Evolutionary conservation across 495 filamentous ascomycete genomes (phyloP), one percentile per base, ranked within the genome.

Genomic region (Chaetomium fimeti): DNA sequence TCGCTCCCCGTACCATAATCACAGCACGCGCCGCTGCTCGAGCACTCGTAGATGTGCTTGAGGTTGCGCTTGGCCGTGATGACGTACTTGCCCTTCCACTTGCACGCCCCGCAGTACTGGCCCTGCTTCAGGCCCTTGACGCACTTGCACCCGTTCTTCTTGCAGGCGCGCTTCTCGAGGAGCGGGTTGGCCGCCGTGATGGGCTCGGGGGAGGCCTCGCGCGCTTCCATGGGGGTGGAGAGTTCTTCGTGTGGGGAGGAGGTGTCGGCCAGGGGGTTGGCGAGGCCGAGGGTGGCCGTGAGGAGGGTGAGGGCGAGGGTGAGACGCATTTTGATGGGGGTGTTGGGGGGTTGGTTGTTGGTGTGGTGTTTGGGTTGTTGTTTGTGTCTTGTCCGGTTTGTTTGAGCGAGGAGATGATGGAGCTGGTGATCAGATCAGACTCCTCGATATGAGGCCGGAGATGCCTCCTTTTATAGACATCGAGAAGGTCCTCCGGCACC

Each of bases 41-140:
- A 68, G 47, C 66, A 68, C 60, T 68, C 66, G 42, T 65, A 68
- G n/a, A 68, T 59, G 38, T 68, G 62, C 20, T 65, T 40, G 47
- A 18, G 25, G 13, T 54, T 20, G 15, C 62, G 59, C 62, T 68
- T 65, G 12, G 51, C 56, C 27, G 62, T 55, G 38, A 68, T 64
- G 28, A 65, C 63, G n/a, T 49, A 65, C 15, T 43, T 36, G 36
- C 59, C 60, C n/a, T 36, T 28, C 62, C 52, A 59, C 4, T 36
- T 27, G 32, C 66, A 68, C 38, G 42, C 52, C 29, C 62, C 62
- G 59, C 66, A 68, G 54, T 61, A 61, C 32, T 57, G 54, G 62
- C 59, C 55, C 56, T 68, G 66, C 12, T 55, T 55, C 9, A 57
- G 52, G n/a, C 60, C 42, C 45, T 29, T 60, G 52, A 56, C n/a